Evolutionary conservation across 2,329 filamentous ascomycete genomes (phyloP).

Genomic region (Zelopaecilomyces penicillatus): DNA sequence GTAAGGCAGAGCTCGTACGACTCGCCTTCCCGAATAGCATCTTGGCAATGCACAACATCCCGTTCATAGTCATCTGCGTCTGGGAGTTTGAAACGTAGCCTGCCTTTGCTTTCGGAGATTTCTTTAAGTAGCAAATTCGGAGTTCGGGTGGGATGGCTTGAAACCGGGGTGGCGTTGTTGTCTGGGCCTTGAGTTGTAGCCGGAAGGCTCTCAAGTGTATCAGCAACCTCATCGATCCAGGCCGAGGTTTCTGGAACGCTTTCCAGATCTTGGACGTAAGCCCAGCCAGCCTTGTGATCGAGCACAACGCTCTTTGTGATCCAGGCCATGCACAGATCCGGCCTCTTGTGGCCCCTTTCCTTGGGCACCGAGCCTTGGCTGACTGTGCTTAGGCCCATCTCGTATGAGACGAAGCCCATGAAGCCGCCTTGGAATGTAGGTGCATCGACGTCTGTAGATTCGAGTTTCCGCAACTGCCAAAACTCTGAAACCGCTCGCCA

Average conservation of each 20-base stretch:
- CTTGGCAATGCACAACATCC: slow-evolving; percentile 62
- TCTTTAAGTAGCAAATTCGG: slow-evolving; percentile 14
- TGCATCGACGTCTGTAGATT: slow-evolving; percentile 10
- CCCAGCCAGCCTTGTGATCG: slow-evolving; percentile 55
- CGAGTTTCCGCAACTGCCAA: slow-evolving; percentile 21
- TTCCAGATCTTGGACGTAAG: slow-evolving; percentile 51
- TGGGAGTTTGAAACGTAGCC: slow-evolving; percentile 30
- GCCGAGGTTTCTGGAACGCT: slow-evolving; percentile 14
- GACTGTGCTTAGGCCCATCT: slow-evolving; percentile 55
- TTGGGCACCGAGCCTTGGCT: slow-evolving; percentile 20
- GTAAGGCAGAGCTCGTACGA: slow-evolving; percentile 85
- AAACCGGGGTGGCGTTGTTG: slow-evolving; percentile 6
- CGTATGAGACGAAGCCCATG: slow-evolving; percentile 78
- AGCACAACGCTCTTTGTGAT: slow-evolving; percentile 69
- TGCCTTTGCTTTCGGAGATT: slow-evolving; percentile 6
- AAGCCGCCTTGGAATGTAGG: slow-evolving; percentile 72
- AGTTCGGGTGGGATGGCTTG: slow-evolving; percentile 3
- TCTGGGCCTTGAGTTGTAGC: slow-evolving; percentile 19
- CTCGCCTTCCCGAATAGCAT: slow-evolving; percentile 64
- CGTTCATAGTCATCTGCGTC: slow-evolving; percentile 48
- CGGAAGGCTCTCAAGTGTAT: slow-evolving; percentile 23
- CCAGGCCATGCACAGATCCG: slow-evolving; percentile 70
- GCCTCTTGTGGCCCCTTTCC: slow-evolving; percentile 33
- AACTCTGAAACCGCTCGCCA: slow-evolving; percentile 46
- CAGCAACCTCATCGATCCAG: slow-evolving; percentile 24